Conservation (phyloP, 345 rosid genomes). For the Geranium rotundifolium region DNA sequence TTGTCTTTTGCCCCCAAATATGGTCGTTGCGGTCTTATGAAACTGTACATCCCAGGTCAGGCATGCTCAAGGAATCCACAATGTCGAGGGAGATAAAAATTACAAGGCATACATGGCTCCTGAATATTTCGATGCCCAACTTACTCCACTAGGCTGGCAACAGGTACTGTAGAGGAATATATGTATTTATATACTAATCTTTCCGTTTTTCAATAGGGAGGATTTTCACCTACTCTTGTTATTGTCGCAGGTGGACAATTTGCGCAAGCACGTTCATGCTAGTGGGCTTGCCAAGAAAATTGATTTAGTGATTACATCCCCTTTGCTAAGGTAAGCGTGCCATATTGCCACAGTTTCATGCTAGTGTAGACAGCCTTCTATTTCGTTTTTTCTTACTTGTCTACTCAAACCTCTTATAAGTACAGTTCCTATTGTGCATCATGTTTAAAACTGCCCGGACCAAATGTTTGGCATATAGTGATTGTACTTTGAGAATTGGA, state of each 20-base stretch:
- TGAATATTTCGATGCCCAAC: constrained; percentile 76
- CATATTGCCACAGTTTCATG: constrained; percentile 1
- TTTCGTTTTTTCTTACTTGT: neutral
- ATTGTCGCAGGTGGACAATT: constrained; percentile 56
- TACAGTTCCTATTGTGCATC: neutral
- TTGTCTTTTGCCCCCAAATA: constrained; percentile 36
- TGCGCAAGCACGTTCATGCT: constrained; percentile 76
- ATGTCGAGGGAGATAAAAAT: constrained; percentile 93
- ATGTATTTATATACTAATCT: neutral
- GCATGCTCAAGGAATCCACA: constrained; percentile 97
- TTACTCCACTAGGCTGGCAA: constrained; percentile 89
- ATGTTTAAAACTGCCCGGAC: neutral
- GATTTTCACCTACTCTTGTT: neutral
- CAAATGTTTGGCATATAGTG: neutral
- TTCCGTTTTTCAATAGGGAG: too few relatives aligned
- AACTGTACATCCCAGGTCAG: constrained; percentile 72
- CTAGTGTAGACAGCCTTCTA: neutral
- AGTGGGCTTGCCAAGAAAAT: constrained; percentile 66
- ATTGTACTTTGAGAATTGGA: neutral
- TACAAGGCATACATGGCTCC: constrained; percentile 75
- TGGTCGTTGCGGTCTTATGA: constrained; percentile 35
- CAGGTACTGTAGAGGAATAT: constrained; percentile 34
- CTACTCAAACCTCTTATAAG: neutral
- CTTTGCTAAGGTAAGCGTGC: constrained; percentile 57
- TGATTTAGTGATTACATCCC: constrained; percentile 74